Conservation (phyloP, 2,329 filamentous ascomycete genomes). For the Fusarium illudens region DNA sequence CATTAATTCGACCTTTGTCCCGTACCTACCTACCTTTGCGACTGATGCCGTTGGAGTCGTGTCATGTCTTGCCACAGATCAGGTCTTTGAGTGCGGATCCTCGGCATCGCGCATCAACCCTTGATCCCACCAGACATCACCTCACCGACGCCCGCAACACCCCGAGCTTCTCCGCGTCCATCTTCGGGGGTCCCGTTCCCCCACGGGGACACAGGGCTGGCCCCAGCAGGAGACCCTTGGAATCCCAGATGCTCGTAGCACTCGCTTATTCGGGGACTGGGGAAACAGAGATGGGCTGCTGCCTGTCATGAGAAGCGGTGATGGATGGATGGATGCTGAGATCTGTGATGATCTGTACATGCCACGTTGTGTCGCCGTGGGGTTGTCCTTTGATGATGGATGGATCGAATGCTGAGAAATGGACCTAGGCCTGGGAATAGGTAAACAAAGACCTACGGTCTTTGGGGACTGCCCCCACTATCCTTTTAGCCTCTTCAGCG, state of each 20-base stretch:
- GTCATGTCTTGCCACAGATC: not conserved
- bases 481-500: not conserved
- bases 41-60: not conserved
- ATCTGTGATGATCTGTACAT: not conserved
- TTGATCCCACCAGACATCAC: not conserved
- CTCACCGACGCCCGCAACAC: conserved; percentile 1
- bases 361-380: not conserved
- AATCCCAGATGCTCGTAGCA: not conserved
- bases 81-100: not conserved
- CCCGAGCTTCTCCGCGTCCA: conserved; percentile 23
- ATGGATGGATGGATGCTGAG: not conserved
- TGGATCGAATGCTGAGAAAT: not conserved
- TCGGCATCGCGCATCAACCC: not conserved
- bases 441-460: not conserved
- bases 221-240: conserved; percentile 1
- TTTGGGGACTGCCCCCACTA: not conserved
- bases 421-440: not conserved
- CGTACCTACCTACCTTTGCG: not conserved
- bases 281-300: not conserved
- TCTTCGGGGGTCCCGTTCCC: conserved; percentile 5
- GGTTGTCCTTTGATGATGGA: not conserved
- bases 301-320: not conserved
- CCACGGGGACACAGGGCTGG: conserved; percentile 15
- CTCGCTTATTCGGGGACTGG: not conserved
- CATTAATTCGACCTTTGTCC: conserved; percentile 27